phyloP scores from a whole-genome alignment of 257 asterid species.

The Primulina eburnea region DNA sequence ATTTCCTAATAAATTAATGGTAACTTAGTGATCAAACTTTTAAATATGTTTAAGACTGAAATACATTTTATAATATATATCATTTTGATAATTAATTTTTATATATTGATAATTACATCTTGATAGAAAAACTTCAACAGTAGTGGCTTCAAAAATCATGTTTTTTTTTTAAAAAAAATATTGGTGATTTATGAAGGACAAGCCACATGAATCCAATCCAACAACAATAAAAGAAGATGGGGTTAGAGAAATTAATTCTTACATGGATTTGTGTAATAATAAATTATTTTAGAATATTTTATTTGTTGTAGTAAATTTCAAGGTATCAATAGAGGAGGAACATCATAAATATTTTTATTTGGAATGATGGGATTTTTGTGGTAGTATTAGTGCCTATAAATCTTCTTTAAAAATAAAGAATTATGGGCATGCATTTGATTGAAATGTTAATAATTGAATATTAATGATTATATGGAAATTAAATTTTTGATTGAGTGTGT shows the following conservation, averaged over 20 bases:
- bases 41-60: too few relatives aligned
- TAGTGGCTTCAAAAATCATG: too few relatives aligned
- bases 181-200: too few relatives aligned
- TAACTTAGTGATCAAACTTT: too few relatives aligned
- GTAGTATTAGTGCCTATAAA: conserved; percentile 2
- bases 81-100: too few relatives aligned
- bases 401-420: conserved; percentile 2
- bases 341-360: not conserved
- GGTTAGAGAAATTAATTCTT: conserved; percentile 22
- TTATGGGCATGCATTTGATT: conserved; percentile 17
- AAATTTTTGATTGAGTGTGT: conserved; percentile 31
- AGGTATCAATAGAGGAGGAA: not conserved
- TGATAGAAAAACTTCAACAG: too few relatives aligned
- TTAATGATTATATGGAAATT: conserved; percentile 27
- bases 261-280: conserved; percentile 4
- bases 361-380: not conserved
- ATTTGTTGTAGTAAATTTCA: conserved; percentile 25
- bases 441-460: conserved; percentile 23
- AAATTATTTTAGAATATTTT: not conserved
- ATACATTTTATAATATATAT: too few relatives aligned
- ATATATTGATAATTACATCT: too few relatives aligned
- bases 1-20: too few relatives aligned
- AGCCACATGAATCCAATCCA: too few relatives aligned
- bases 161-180: too few relatives aligned
- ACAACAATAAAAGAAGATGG: not conserved